Evolutionary conservation across 352 stramenopile genomes (phyloP).

Genomic region (Pythium guiyangense): DNA sequence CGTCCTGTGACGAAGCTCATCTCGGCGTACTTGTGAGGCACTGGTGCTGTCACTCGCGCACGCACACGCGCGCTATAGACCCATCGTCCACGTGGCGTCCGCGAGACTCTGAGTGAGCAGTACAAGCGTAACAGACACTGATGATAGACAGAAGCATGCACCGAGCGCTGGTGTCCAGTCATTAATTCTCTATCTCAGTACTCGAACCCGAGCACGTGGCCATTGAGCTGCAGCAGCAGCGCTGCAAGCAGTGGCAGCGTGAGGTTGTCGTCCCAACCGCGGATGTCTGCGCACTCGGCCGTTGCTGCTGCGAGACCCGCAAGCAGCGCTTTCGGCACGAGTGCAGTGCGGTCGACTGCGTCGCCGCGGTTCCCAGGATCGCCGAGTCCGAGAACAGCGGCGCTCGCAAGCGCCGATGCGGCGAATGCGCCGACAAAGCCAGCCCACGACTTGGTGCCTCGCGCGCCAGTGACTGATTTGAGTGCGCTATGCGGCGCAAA

Average conservation of each 20-base stretch:
- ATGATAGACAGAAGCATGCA: no score
- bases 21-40: slow-evolving; percentile 37
- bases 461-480: slow-evolving; percentile 1
- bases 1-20: slow-evolving; percentile 64
- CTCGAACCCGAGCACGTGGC: not conserved
- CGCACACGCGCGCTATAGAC: no score
- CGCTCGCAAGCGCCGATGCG: not conserved
- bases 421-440: slow-evolving; percentile 38
- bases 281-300: slow-evolving; percentile 38
- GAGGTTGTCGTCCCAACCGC: slow-evolving; percentile 57
- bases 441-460: slow-evolving; percentile 34
- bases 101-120: no score
- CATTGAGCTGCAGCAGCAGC: slow-evolving; percentile 26
- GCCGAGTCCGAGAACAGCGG: no score
- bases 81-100: no score
- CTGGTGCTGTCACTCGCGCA: no score
- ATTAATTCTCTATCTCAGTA: not conserved
- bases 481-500: slow-evolving; percentile 17
- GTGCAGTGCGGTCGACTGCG: no score
- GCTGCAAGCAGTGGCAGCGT: slow-evolving; percentile 41
- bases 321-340: slow-evolving; percentile 1
- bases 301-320: slow-evolving; percentile 29
- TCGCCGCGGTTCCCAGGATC: no score
- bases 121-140: no score
- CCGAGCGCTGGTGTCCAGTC: no score